Conservation (phyloP, 768 basidiomycete species). For the Tephrocybe rancida region DNA sequence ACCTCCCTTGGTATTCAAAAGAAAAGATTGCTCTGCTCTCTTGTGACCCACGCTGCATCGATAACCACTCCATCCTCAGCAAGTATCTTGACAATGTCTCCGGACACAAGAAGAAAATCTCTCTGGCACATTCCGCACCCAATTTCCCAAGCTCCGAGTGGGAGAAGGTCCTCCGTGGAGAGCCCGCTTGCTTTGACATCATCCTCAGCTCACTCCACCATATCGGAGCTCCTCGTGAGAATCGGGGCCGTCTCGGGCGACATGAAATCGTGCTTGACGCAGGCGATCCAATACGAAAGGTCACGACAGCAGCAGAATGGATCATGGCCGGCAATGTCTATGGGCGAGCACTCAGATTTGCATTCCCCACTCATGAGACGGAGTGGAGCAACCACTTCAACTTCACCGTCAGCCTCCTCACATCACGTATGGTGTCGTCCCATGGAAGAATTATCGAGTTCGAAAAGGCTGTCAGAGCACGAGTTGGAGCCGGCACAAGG, state of each 20-base stretch:
- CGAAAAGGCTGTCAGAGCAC: slow-evolving; percentile 24
- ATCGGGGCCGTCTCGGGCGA: background rate
- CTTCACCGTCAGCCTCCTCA: background rate
- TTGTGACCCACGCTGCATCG: too few relatives aligned
- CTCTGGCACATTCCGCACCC: background rate
- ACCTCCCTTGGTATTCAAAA: too few relatives aligned
- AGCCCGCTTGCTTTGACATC: slow-evolving; percentile 1
- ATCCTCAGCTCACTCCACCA: slow-evolving; percentile 5
- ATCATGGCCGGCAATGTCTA: background rate
- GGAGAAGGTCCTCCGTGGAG: slow-evolving; percentile 14
- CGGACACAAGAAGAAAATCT: background rate
- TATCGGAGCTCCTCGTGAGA: slow-evolving; percentile 6
- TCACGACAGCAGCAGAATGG: slow-evolving; percentile 1
- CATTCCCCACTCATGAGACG: background rate
- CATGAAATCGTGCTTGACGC: slow-evolving; percentile 3
- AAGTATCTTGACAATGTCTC: too few relatives aligned
- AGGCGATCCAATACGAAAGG: background rate
- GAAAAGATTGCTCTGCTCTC: too few relatives aligned
- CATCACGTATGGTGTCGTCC: background rate
- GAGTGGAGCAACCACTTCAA: background rate
- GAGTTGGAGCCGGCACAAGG: slow-evolving; percentile 11
- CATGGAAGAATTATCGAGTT: background rate
- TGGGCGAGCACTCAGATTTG: background rate
- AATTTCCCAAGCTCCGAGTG: slow-evolving; percentile 12
- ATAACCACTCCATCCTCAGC: too few relatives aligned